phyloP scores from a whole-genome alignment of 2,329 filamentous ascomycete species.

The Aspergillus persii region DNA sequence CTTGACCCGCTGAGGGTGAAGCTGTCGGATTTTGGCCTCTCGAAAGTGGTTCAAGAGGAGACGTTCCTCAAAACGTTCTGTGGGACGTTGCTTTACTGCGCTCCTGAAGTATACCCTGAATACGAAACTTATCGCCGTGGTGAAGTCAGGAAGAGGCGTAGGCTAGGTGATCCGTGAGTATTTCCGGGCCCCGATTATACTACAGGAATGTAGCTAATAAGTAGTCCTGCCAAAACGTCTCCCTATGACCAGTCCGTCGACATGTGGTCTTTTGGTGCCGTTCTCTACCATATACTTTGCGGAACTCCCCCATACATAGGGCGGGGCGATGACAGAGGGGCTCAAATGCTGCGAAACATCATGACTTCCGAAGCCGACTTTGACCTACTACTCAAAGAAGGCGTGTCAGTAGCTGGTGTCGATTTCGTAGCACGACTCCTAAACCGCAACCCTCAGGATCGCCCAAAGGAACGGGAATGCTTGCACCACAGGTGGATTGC shows the following conservation, averaged over 20 bases:
- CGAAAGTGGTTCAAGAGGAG: slow-evolving; percentile 88
- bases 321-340: slow-evolving; percentile 70
- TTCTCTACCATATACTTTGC: slow-evolving; percentile 83
- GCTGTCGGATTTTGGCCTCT: slow-evolving; percentile 92
- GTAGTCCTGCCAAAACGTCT: slow-evolving; percentile 48
- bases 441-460: slow-evolving; percentile 71
- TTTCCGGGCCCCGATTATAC: neutral
- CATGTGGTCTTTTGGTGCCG: slow-evolving; percentile 93
- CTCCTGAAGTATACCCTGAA: slow-evolving; percentile 91
- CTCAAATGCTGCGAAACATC: slow-evolving; percentile 74
- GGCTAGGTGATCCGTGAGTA: slow-evolving; percentile 48
- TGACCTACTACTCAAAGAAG: slow-evolving; percentile 56
- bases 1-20: slow-evolving; percentile 76
- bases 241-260: slow-evolving; percentile 91
- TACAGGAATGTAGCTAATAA: slow-evolving; percentile 17
- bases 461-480: slow-evolving; percentile 71
- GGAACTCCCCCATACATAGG: slow-evolving; percentile 78
- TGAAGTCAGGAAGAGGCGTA: slow-evolving; percentile 62
- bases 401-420: slow-evolving; percentile 66
- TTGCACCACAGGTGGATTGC: slow-evolving; percentile 73
- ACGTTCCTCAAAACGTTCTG: slow-evolving; percentile 96
- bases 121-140: slow-evolving; percentile 64
- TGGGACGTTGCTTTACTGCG: slow-evolving; percentile 91
- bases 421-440: slow-evolving; percentile 78
- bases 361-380: slow-evolving; percentile 75